Conservation (phyloP, 495 filamentous ascomycete species). For the Viridothelium virens region DNA sequence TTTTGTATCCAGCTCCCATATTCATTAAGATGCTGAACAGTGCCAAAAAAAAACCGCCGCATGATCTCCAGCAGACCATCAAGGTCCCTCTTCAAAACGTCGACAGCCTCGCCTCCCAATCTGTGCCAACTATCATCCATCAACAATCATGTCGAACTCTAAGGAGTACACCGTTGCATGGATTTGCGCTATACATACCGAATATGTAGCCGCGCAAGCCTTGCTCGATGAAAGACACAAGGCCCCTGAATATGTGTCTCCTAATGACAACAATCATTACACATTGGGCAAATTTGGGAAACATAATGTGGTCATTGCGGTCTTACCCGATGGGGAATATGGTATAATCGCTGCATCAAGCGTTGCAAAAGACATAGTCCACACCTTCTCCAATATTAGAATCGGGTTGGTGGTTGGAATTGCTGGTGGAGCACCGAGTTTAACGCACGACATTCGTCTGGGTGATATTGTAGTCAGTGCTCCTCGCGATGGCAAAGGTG, state of each 20-base stretch:
- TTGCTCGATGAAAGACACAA: conserved; percentile 35
- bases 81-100: no score
- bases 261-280: conserved; percentile 35
- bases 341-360: conserved; percentile 31
- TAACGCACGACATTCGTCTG: conserved; percentile 10
- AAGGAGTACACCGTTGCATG: conserved; percentile 33
- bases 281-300: conserved; percentile 32
- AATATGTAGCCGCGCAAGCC: conserved; percentile 32
- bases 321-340: conserved; percentile 33
- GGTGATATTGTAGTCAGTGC: conserved; percentile 18
- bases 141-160: not conserved
- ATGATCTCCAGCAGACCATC: no score
- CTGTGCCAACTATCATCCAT: no score
- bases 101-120: no score
- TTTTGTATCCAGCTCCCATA: no score
- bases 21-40: no score
- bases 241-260: conserved; percentile 21
- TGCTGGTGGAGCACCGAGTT: conserved; percentile 12
- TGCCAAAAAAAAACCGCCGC: no score
- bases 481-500: conserved; percentile 11
- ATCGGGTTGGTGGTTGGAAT: conserved; percentile 14
- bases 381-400: conserved; percentile 34
- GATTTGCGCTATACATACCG: conserved; percentile 35
- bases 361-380: conserved; percentile 30
- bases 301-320: conserved; percentile 42